Conservation (phyloP, 176 grass and related monocot species). For the Oryza nivara region DNA sequence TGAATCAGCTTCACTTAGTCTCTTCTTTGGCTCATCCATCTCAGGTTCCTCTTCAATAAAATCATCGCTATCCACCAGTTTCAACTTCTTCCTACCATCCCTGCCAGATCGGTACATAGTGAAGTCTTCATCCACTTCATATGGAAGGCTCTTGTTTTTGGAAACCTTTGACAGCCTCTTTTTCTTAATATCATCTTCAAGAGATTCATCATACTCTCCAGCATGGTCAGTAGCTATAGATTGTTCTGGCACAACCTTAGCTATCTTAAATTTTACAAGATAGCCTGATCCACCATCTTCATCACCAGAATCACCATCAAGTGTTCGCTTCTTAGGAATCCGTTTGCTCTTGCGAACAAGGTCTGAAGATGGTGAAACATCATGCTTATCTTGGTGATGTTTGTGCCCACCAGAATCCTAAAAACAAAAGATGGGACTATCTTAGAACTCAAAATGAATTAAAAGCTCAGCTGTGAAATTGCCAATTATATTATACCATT, state of each 20-base stretch:
- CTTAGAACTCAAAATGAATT: slow-evolving; percentile 24
- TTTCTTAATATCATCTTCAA: slow-evolving; percentile 62
- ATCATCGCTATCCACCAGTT: slow-evolving; percentile 50
- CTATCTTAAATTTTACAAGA: slow-evolving; percentile 70
- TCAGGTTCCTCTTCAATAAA: slow-evolving; percentile 71
- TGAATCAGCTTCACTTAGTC: slow-evolving; percentile 44
- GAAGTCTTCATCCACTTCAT: slow-evolving; percentile 87
- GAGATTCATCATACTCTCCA: slow-evolving; percentile 52
- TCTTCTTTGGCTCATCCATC: slow-evolving; percentile 59
- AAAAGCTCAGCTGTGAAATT: slow-evolving; percentile 9
- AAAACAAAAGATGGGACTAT: background rate
- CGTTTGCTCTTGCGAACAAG: slow-evolving; percentile 74
- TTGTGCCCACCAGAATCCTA: slow-evolving; percentile 48
- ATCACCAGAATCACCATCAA: slow-evolving; percentile 62
- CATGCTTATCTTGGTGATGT: slow-evolving; percentile 42
- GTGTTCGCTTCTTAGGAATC: slow-evolving; percentile 62
- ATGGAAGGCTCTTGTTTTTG: slow-evolving; percentile 48
- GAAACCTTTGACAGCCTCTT: slow-evolving; percentile 65
- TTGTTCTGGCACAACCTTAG: slow-evolving; percentile 51
- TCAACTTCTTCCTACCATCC: slow-evolving; percentile 58
- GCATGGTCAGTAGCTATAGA: slow-evolving; percentile 33
- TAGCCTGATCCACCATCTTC: slow-evolving; percentile 66
- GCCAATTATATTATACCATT: background rate
- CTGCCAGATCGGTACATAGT: slow-evolving; percentile 49
- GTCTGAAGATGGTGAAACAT: slow-evolving; percentile 52